phyloP scores from a whole-genome alignment of 108 stramenopile species.

The Parmales sp. region DNA sequence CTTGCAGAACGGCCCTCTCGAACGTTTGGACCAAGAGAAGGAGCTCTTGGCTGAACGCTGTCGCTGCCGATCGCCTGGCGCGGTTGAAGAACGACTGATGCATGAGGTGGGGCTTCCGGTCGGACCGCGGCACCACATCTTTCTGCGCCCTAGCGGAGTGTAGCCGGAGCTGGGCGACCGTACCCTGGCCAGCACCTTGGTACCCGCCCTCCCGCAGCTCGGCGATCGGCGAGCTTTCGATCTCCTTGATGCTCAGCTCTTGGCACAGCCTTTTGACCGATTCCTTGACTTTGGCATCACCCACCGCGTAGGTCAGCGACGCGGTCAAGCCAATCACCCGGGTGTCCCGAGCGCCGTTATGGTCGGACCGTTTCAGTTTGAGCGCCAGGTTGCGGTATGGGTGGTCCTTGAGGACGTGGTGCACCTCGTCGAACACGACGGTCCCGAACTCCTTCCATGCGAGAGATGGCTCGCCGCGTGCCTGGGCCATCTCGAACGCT shows the following conservation, averaged over 20 bases:
- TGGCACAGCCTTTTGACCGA: conserved; percentile 34
- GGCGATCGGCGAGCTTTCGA: conserved; percentile 33
- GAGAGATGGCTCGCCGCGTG: not conserved
- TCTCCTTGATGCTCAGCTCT: conserved; percentile 34
- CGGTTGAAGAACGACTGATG: conserved; percentile 35
- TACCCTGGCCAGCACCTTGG: too few species aligned
- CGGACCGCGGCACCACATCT: conserved; percentile 19
- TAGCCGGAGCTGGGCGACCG: too few species aligned
- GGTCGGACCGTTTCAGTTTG: conserved; percentile 26
- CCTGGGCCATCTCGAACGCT: conserved; percentile 25
- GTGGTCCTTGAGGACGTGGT: conserved; percentile 48
- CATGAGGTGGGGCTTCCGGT: conserved; percentile 37
- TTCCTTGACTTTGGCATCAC: conserved; percentile 19
- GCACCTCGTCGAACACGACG: conserved; percentile 43
- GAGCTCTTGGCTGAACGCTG: conserved; percentile 12
- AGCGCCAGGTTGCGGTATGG: conserved; percentile 46
- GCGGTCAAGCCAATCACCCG: conserved; percentile 46
- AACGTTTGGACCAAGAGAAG: conserved; percentile 14
- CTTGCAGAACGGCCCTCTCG: not conserved
- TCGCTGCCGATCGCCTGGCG: conserved; percentile 13
- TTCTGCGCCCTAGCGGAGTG: conserved; percentile 22
- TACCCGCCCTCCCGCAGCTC: conserved; percentile 40
- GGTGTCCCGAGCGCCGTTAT: too few species aligned
- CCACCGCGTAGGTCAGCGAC: conserved; percentile 44
- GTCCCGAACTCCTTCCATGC: conserved; percentile 24